Percentiles rank a stretch among this genome's conserved stretches.
phyloP scores from a whole-genome alignment of 805 yeast genomes.

The Scheffersomyces spartinae region DNA sequence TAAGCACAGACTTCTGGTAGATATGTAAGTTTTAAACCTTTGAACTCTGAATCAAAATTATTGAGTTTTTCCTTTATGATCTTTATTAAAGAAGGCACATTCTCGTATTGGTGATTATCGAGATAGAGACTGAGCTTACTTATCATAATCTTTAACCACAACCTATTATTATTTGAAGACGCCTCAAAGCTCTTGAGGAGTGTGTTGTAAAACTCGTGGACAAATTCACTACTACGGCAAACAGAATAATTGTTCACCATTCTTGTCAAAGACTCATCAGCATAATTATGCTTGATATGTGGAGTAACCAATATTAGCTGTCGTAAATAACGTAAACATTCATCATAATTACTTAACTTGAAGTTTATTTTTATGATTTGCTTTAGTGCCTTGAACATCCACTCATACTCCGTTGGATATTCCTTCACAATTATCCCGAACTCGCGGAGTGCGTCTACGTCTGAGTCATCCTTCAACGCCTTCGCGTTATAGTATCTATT shows the following conservation, averaged over 20 bases:
- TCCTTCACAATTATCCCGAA: conserved; percentile 6
- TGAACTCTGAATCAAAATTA: no score
- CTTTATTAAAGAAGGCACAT: conserved; percentile 17
- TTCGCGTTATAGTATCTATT: conserved; percentile 26
- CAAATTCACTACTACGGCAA: conserved; percentile 16
- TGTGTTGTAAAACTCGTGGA: conserved; percentile 10
- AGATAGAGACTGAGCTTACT: conserved; percentile 29
- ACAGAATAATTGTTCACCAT: conserved; percentile 22
- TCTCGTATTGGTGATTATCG: conserved; percentile 6
- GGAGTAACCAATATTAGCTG: conserved; percentile 12
- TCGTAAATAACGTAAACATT: conserved; percentile 12
- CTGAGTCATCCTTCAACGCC: conserved; percentile 23
- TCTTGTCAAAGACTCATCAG: conserved; percentile 27
- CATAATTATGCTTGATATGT: conserved; percentile 21
- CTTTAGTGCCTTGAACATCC: conserved; percentile 29
- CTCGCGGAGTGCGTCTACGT: conserved; percentile 11
- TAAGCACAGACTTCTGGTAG: conserved; percentile 56
- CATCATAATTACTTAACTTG: conserved; percentile 10
- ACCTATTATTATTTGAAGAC: conserved; percentile 19
- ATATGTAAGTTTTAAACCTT: no score
- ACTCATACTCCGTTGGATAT: conserved; percentile 11
- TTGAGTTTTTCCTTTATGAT: conserved; percentile 28
- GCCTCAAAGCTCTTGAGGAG: no score
- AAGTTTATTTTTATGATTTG: conserved; percentile 28
- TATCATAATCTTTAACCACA: conserved; percentile 38